Base-by-base conservation (phyloP, 495 filamentous ascomycete species). In the Aspergillus funiculosus region DNA sequence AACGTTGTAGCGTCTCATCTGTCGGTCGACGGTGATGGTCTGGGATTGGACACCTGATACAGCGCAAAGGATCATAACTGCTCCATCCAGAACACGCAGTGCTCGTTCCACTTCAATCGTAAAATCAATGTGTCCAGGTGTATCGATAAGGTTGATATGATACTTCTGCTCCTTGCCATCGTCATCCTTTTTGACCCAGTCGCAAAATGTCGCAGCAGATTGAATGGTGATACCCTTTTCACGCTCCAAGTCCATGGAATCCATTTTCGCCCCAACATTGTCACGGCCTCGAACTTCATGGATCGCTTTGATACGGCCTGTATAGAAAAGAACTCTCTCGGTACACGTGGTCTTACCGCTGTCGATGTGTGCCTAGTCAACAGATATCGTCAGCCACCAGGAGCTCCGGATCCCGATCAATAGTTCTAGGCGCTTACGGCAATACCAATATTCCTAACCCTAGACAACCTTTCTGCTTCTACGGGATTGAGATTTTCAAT, bases 221-320 rank as follows among this genome's bases (percentile, higher is more conserved):
- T 98, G 91, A 52, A 98, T 98, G 44, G 92, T 98, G 62, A 98
- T 98, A 61, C 92, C 92, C 75, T 96, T 92, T 61, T 98, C 92
- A 61, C 92, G 77, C 67, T 99, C 94, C 51, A 99, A 69, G 38
- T 97, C 94, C 94, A 99, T 99, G 6, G 89, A 95, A 75, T 99
- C 94, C 94, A 99, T 99, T 72, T 99, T 99, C 35, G 94, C 94
- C 54, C 94, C 94, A 14, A 97, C 89, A 27, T 84, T 80, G 72
- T 99, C 94, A 54, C 88, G 88, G 26, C 94, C 94, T 51, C 94
- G 80, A 22, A 99, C 94, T 70, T 99, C 94, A 68, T 99, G 94
- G 54, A 99, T 97, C 4, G 89, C 78, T 61, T 91, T 91, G 70
- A 94, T 94, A 60, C 92, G 83, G 47, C 94, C 94, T 21, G 94